These are phyloP conservation scores for Xylaria sp. DNA, from an alignment of 495 filamentous ascomycete genomes.

Conservation along the genomic window DNA sequence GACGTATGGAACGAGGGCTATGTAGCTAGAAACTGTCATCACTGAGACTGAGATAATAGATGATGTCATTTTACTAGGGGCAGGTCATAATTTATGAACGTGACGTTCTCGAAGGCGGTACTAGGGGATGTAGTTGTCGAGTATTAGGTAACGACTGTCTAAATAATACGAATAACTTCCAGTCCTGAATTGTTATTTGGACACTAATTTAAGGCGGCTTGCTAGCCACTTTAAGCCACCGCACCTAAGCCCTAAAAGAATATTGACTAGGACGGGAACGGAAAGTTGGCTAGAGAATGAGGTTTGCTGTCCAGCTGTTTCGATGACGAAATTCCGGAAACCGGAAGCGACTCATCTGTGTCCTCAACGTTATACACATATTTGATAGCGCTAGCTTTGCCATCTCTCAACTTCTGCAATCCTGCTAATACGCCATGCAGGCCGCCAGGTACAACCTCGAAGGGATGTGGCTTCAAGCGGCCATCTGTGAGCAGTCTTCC, in stretches of 20 bases:
- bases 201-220: neutral
- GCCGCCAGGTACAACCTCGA: slow-evolving; percentile 43
- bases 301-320: neutral
- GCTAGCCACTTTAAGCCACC: neutral
- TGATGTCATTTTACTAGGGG: no score
- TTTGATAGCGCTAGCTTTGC: slow-evolving; percentile 49
- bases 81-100: no score
- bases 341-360: slow-evolving; percentile 14
- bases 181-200: neutral
- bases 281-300: neutral
- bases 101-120: no score
- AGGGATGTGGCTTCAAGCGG: slow-evolving; percentile 45
- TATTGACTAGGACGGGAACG: neutral
- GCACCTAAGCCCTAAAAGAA: neutral
- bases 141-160: neutral
- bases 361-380: slow-evolving; percentile 42
- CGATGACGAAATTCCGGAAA: neutral
- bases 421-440: slow-evolving; percentile 44
- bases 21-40: no score
- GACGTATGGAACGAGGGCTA: no score
- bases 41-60: no score
- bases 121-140: neutral
- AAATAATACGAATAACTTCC: neutral
- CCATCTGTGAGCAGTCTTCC: slow-evolving; percentile 41
- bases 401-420: slow-evolving; percentile 40